Conservation (phyloP, 352 stramenopile genomes). For the Aphanomyces euteiches region DNA sequence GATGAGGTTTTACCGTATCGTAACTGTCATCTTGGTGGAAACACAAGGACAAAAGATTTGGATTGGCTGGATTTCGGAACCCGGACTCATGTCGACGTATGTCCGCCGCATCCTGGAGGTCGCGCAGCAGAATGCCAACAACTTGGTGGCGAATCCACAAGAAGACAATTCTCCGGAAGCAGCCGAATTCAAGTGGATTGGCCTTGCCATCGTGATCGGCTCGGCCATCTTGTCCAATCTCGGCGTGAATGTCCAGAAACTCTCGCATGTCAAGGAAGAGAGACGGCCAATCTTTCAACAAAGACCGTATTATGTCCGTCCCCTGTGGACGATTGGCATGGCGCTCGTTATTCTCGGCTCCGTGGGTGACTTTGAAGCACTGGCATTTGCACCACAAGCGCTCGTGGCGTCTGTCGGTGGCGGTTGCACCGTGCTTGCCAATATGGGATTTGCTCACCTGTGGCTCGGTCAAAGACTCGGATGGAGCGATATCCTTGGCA, state of each 20-base stretch:
- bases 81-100: no score
- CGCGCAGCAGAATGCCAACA: not conserved
- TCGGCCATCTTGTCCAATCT: constrained; percentile 82
- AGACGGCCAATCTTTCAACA: constrained; percentile 56
- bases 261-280: constrained; percentile 79
- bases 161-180: not conserved
- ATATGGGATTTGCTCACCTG: constrained; percentile 85
- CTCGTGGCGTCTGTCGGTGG: constrained; percentile 81
- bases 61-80: no score
- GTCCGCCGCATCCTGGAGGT: not conserved
- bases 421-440: constrained; percentile 82
- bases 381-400: constrained; percentile 82
- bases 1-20: no score
- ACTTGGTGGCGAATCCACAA: not conserved
- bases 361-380: constrained; percentile 82
- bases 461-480: constrained; percentile 77
- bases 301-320: constrained; percentile 76
- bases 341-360: constrained; percentile 72
- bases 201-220: constrained; percentile 66
- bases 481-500: constrained; percentile 61
- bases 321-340: constrained; percentile 80
- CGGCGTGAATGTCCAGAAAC: constrained; percentile 82
- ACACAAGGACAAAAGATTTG: no score
- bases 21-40: no score
- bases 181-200: constrained; percentile 77